These are phyloP conservation scores for Bruguiera gymnorhiza DNA, from an alignment of 345 rosid genomes.

Conservation along the genomic window DNA sequence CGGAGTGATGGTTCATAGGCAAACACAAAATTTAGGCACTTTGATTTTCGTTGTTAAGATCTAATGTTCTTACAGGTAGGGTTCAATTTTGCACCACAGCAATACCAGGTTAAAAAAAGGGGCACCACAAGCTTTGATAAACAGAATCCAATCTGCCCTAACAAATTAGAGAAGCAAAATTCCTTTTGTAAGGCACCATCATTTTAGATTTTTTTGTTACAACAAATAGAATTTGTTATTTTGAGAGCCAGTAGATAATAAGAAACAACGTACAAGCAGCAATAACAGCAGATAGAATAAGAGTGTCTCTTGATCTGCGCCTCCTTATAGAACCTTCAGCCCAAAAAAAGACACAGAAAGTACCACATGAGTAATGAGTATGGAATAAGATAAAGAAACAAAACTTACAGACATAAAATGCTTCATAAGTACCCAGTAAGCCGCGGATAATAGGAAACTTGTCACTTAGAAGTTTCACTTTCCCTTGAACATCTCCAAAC, in stretches of 20 bases:
- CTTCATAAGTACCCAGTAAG: slow-evolving; percentile 60
- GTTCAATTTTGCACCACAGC: not conserved
- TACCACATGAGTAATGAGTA: slow-evolving; percentile 5
- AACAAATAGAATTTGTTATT: slow-evolving; percentile 34
- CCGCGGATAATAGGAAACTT: slow-evolving; percentile 85
- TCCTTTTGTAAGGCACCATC: slow-evolving; percentile 22
- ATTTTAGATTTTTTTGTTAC: slow-evolving; percentile 13
- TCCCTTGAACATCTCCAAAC: slow-evolving; percentile 94
- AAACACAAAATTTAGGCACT: too few relatives aligned
- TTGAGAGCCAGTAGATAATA: slow-evolving; percentile 90
- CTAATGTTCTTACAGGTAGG: too few relatives aligned
- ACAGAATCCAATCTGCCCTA: slow-evolving; percentile 20
- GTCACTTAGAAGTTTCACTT: slow-evolving; percentile 80
- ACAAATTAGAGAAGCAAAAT: slow-evolving; percentile 37
- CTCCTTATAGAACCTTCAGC: slow-evolving; percentile 77
- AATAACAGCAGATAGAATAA: slow-evolving; percentile 83
- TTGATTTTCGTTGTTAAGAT: too few relatives aligned
- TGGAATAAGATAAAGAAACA: not conserved
- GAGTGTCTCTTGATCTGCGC: slow-evolving; percentile 78
- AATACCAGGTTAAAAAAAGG: slow-evolving; percentile 3
- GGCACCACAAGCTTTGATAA: slow-evolving; percentile 12
- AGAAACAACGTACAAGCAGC: slow-evolving; percentile 93
- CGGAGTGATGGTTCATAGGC: too few relatives aligned
- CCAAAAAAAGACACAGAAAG: not conserved
- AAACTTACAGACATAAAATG: slow-evolving; percentile 1